Evolutionary conservation across 305 asterid species (phyloP), one percentile per base, ranked within the genome.

Genomic region (Caryopteris hybrid): DNA sequence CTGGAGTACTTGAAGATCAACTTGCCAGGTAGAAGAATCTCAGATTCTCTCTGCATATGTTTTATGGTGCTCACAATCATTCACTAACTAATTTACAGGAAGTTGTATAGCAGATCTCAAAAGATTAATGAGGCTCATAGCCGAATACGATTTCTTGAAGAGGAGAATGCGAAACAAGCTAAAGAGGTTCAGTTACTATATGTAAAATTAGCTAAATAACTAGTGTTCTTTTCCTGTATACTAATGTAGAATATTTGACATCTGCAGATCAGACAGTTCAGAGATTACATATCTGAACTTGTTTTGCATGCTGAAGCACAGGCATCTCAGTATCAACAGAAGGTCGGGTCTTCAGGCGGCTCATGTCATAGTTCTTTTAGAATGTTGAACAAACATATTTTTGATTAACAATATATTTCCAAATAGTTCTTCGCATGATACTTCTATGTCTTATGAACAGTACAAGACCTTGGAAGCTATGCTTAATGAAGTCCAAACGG

Each of bases 271-370:
- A 83, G 75, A 76, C 95, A 82, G 73, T 77, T 78, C 78, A 85
- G 84, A 72, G 91, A 78, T 61, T 86, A 89, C 74, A 79, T 86
- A 64, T 79, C 96, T 69, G 98, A 89, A 82, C 79, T 89, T 66
- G 76, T 87, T 59, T 62, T 89, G 88, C 98, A 89, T 62, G 85
- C 95, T 74, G 96, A 92, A 80, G 95, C 98, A 60, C 98, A 92
- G 75, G 88, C 98, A 73, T 79, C 85, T 36, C 96, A 87, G 76
- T 92, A 87, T 79, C 96, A 92, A 74, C 83, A 87, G 61, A 89
- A 82, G 98, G 98, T 92, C 81, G 60, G 68, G 33, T 60, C 46
- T 27, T 70, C 63, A 53, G 58, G n/a, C n/a, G 65, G 45, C 23
- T 38, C 25, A 29, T 63, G 25, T 66, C 62, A 60, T 66, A 34